Evolutionary conservation across 1,139 yeast species (phyloP), one percentile per base, ranked within the genome.

Genomic region (Spencermartinsiella ligniputridi): DNA sequence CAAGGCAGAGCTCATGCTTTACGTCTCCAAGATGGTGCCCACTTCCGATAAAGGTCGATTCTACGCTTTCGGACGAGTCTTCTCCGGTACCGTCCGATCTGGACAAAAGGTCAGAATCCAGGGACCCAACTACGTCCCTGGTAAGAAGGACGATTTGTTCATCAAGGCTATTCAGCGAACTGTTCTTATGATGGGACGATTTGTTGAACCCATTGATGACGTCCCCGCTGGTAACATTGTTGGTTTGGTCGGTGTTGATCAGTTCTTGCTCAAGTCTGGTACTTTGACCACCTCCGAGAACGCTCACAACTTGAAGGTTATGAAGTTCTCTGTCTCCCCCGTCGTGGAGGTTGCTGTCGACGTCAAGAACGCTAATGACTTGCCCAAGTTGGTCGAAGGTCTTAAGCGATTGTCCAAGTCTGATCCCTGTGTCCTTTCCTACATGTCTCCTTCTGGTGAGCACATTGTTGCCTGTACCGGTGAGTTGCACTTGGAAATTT

Each of bases 161-260:
- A 61, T 92, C 70, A 92, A 92, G 86, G 84, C 97, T 64, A 80
- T 92, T 66, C 98, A 92, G 83, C 92, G 98, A 83, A 92, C 96
- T 67, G 98, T 92, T 68, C 83, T 92, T 72, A 92, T 92, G 98
- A 92, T 92, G 98, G 98, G 98, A 72, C 87, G 97, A 79, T 75
- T 78, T 73, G 95, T 87, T 69, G 98, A 92, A 81, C 90, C 92
- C 70, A 92, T 92, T 68, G 98, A 92, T 69, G 97, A 92, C 79
- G 88, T 95, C 79, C 98, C 98, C 71, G 97, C 97, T 65, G 98
- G 98, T 86, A 92, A 92, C 96, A 92, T 92, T 85, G 83, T 90
- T 71, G 98, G 97, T 88, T 81, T 92, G 72, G 98, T 92, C 67
- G 98, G 98, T 89, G 86, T 92, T 67, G 98, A 92, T 78, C 98